Base-by-base conservation (phyloP, 148 eudicot species). In the Vaccinium myrtillus region DNA sequence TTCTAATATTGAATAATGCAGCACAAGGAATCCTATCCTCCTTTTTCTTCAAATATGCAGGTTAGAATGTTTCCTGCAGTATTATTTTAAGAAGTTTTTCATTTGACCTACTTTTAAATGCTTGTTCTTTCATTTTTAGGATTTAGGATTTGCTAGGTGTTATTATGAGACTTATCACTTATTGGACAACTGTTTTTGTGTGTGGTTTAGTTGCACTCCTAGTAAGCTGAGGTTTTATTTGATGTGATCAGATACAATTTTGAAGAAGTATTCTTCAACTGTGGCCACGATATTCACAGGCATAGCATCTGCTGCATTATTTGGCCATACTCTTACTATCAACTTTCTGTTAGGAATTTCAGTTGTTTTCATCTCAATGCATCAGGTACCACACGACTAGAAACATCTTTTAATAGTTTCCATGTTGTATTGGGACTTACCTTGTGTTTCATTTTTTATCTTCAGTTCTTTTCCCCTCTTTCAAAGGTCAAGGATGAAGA, bases 311-410 rank as follows among this genome's bases (percentile, higher is more conserved):
- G 98, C 99, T 84, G 91, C 89, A 82, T 78, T 97, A 87, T 97
- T 97, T 90, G 99, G 98, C 27, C 99, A 97, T 86, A 92, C 91
- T 48, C 87, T 97, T 86, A 97, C 99, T 19, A 90, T 94, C 32
- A 97, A 97, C 92, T 97, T 97, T 55, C 70, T 94, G 43, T 87
- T 97, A 87, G 99, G 99, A 81, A 97, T 97, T 88, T 93, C 99
- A 82, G 91, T 95, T 86, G 99, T 97, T 55, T 95, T 97, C 91
- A 97, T 97, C 90, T 97, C 99, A 78, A 97, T 97, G 99, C 99
- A 97, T 87, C 99, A 97, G 99, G 99, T 97, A 94, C 65, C 46
- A 51, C 54, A 36, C 39, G 30, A 77, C 71, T 30, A 78, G 84
- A 69, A 32, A 23, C 39, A 46, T 75, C 36, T 51, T 82, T 43